phyloP scores from a whole-genome alignment of 75 land plant genomes.

The Pinus tabuliformis region DNA sequence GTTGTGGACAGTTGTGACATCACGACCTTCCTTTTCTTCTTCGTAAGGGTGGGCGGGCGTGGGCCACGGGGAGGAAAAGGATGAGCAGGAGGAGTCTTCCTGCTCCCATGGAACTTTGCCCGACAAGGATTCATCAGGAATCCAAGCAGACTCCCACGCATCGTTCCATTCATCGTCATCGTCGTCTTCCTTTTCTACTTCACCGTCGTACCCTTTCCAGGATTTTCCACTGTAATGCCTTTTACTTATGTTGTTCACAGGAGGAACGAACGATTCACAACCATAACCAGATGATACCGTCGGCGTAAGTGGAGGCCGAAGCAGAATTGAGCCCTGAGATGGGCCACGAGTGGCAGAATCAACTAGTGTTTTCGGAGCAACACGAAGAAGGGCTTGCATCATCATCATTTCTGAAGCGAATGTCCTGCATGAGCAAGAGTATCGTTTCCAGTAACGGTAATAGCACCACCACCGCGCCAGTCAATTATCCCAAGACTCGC shows the following conservation, averaged over 20 bases:
- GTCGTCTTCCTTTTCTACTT: background rate
- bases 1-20: slow-evolving; percentile 54
- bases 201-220: background rate
- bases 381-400: background rate
- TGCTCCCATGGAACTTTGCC: slow-evolving; percentile 51
- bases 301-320: background rate
- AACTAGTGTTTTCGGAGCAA: slow-evolving; percentile 2
- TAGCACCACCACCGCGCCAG: no score
- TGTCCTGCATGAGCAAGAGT: no score
- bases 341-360: background rate
- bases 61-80: slow-evolving; percentile 3
- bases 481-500: no score
- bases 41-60: slow-evolving; percentile 14
- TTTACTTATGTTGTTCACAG: background rate
- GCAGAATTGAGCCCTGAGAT: background rate
- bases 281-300: background rate
- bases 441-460: no score
- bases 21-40: slow-evolving; percentile 24
- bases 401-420: background rate
- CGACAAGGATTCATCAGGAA: slow-evolving; percentile 43
- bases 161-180: slow-evolving; percentile 61
- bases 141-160: slow-evolving; percentile 78
- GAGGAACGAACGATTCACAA: background rate
- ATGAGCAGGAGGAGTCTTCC: slow-evolving; percentile 25
- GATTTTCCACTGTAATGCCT: slow-evolving; percentile 1